These are phyloP conservation scores for Cladosporium sp. DNA, from an alignment of 2,329 filamentous ascomycete genomes.

Conservation along the genomic window DNA sequence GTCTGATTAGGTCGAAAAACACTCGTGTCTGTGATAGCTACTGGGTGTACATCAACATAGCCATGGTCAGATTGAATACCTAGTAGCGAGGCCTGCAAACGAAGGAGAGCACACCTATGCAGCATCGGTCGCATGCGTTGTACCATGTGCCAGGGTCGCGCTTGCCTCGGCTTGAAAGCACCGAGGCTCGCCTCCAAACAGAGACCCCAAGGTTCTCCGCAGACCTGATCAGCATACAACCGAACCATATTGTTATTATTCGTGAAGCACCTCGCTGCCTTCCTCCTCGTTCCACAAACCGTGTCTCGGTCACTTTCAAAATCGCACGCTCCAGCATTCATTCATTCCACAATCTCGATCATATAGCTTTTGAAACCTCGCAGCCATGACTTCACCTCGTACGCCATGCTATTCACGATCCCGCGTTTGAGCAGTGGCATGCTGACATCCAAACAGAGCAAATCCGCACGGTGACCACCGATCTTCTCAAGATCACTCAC, in stretches of 20 bases:
- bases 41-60: too few species aligned
- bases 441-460: slow-evolving; percentile 56
- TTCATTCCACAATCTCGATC: too few species aligned
- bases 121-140: background rate
- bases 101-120: too few species aligned
- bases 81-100: too few species aligned
- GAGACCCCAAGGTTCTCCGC: too few species aligned
- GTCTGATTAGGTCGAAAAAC: too few species aligned
- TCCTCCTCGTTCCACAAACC: background rate
- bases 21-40: too few species aligned
- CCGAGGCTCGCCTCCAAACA: background rate
- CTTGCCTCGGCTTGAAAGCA: slow-evolving; percentile 4
- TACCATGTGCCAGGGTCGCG: background rate
- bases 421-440: slow-evolving; percentile 21
- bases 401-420: slow-evolving; percentile 38
- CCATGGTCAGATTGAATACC: too few species aligned
- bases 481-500: slow-evolving; percentile 97
- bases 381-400: slow-evolving; percentile 75
- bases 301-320: slow-evolving; percentile 1
- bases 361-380: slow-evolving; percentile 9
- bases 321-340: slow-evolving; percentile 2
- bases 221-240: background rate
- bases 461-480: slow-evolving; percentile 87
- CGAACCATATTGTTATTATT: too few species aligned
- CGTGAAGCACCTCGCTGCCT: background rate